These are phyloP conservation scores for Yamadazyma blattariae DNA, from an alignment of 1,139 yeast genomes.

Conservation along the genomic window DNA sequence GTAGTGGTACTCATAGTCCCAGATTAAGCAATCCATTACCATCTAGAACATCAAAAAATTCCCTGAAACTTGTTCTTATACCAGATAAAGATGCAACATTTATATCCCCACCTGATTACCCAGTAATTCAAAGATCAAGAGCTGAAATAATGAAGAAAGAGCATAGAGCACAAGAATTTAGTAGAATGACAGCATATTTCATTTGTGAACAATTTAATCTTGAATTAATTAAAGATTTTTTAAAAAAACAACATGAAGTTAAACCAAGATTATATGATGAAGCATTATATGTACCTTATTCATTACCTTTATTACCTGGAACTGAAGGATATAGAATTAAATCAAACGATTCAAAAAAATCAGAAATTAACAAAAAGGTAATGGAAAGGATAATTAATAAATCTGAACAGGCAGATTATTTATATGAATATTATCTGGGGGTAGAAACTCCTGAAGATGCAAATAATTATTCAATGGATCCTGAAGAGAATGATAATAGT, in stretches of 20 bases:
- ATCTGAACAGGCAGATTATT: constrained; percentile 84
- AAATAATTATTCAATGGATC: constrained; percentile 53
- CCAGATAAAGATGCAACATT: constrained; percentile 50
- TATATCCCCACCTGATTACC: constrained; percentile 23
- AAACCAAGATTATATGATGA: constrained; percentile 88
- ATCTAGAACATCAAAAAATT: constrained; percentile 79
- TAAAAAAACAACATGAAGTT: constrained; percentile 71
- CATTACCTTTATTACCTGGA: constrained; percentile 85
- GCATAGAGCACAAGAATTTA: constrained; percentile 62
- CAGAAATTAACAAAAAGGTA: constrained; percentile 55
- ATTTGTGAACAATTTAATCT: constrained; percentile 80
- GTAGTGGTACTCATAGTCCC: constrained; percentile 28
- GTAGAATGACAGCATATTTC: constrained; percentile 88
- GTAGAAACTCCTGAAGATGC: constrained; percentile 68
- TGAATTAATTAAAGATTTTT: constrained; percentile 58
- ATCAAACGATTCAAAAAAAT: constrained; percentile 70
- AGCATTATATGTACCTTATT: constrained; percentile 85
- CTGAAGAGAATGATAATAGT: constrained; percentile 39
- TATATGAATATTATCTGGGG: constrained; percentile 87
- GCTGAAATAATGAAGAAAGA: constrained; percentile 74
- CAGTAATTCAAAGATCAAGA: constrained; percentile 45
- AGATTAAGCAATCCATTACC: constrained; percentile 71
- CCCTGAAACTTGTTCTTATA: constrained; percentile 81
- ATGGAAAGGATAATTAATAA: constrained; percentile 78
- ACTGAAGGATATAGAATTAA: constrained; percentile 79